Percentiles rank a stretch among this genome's conserved stretches.
Conservation (phyloP, 2,329 filamentous ascomycete species). For the Cladophialophora immunda region DNA sequence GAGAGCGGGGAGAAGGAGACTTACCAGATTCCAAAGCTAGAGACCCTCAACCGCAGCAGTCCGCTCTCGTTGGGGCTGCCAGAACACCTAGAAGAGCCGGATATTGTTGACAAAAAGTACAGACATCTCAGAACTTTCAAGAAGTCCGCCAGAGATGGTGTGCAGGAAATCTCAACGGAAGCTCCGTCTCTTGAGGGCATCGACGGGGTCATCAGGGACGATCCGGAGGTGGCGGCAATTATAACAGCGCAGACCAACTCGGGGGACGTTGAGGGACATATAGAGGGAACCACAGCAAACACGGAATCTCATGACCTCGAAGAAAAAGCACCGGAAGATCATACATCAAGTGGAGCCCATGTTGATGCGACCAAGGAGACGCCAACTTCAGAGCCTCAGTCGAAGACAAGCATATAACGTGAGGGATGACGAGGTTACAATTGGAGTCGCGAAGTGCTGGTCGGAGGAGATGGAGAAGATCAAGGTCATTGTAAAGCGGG, state of each 20-base stretch:
- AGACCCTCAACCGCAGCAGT: conserved; percentile 25
- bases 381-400: not conserved
- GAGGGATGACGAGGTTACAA: not conserved
- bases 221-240: not conserved
- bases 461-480: not conserved
- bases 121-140: conserved; percentile 15
- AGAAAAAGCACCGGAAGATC: not conserved
- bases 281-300: not conserved
- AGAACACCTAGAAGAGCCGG: conserved; percentile 19
- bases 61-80: conserved; percentile 25
- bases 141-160: not conserved
- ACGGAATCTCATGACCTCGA: conserved; percentile 4
- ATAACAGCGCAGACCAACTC: not conserved
- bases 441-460: not conserved
- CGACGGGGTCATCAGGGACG: not conserved
- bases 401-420: not conserved
- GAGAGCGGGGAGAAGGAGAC: conserved; percentile 30
- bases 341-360: not conserved
- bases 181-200: not conserved
- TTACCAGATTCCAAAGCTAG: conserved; percentile 32
- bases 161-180: not conserved
- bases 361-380: not conserved
- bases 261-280: not conserved
- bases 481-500: not conserved
- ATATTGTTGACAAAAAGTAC: conserved; percentile 12